Percentiles rank a stretch among this genome's conserved stretches.
phyloP scores from a whole-genome alignment of 1,284 basidiomycete genomes.

The Ganoderma leucocontextum region DNA sequence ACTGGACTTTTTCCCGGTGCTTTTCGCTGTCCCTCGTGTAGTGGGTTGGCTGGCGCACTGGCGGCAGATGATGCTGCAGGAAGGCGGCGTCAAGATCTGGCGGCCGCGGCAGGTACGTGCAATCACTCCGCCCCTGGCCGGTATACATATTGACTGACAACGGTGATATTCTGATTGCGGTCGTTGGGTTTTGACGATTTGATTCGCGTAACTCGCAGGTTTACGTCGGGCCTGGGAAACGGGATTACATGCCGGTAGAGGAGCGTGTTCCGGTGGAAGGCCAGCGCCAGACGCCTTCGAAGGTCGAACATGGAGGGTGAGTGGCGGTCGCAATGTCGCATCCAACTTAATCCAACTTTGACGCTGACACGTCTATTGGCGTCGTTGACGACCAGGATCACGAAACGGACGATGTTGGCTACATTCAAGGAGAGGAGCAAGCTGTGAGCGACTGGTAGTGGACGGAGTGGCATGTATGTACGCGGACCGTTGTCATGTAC shows the following conservation, averaged over 20 bases:
- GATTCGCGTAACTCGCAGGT: constrained; percentile 52
- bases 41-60: constrained; percentile 92
- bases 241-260: constrained; percentile 76
- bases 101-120: constrained; percentile 77
- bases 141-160: neutral
- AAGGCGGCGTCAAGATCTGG: constrained; percentile 91
- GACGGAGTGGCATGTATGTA: neutral
- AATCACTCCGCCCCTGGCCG: neutral
- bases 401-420: constrained; percentile 79
- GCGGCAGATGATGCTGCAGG: constrained; percentile 91
- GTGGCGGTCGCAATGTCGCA: constrained; percentile 45
- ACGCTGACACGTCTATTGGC: constrained; percentile 16
- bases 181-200: constrained; percentile 16
- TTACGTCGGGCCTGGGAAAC: constrained; percentile 76
- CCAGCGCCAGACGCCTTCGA: constrained; percentile 64
- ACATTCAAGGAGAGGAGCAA: constrained; percentile 72
- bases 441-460: constrained; percentile 39
- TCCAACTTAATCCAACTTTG: constrained; percentile 3
- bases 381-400: constrained; percentile 59
- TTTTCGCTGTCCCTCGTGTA: constrained; percentile 89
- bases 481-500: neutral
- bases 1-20: constrained; percentile 89
- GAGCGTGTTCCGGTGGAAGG: constrained; percentile 64
- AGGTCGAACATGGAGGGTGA: constrained; percentile 81
- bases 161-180: constrained; percentile 1